These are phyloP conservation scores for Penicillium subrubescens DNA, from an alignment of 495 filamentous ascomycete genomes.

Conservation along the genomic window DNA sequence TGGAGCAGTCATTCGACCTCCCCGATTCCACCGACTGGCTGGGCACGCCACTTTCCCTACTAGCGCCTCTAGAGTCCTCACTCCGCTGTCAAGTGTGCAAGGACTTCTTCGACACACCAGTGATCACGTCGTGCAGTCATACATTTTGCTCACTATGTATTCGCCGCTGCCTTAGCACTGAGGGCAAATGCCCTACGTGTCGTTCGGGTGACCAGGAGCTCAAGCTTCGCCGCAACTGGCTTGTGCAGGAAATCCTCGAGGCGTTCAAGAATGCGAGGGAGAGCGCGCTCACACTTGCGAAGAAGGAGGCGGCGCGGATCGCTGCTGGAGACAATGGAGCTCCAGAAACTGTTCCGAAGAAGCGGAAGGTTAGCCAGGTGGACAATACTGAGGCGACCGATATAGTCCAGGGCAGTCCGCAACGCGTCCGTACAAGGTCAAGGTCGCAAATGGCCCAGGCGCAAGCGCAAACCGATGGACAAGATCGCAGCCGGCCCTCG, in stretches of 20 bases:
- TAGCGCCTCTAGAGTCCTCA: conserved; percentile 78
- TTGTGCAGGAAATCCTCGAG: conserved; percentile 81
- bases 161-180: conserved; percentile 74
- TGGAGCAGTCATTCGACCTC: conserved; percentile 61
- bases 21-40: conserved; percentile 94
- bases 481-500: background rate
- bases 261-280: conserved; percentile 68
- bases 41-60: conserved; percentile 68
- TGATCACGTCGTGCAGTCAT: conserved; percentile 92
- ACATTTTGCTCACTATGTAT: conserved; percentile 98
- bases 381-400: conserved; percentile 18
- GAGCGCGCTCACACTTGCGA: conserved; percentile 62
- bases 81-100: conserved; percentile 97
- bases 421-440: conserved; percentile 45
- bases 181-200: conserved; percentile 86
- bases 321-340: conserved; percentile 15
- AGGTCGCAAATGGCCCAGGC: conserved; percentile 10
- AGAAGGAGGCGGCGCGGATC: conserved; percentile 31
- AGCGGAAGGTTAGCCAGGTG: conserved; percentile 43
- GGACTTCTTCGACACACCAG: conserved; percentile 90
- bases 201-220: conserved; percentile 75
- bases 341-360: conserved; percentile 40
- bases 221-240: conserved; percentile 80
- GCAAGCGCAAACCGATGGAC: background rate
- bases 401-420: conserved; percentile 17